Conservation (phyloP, 2,329 filamentous ascomycete genomes). For the Aspergillus flavus region DNA sequence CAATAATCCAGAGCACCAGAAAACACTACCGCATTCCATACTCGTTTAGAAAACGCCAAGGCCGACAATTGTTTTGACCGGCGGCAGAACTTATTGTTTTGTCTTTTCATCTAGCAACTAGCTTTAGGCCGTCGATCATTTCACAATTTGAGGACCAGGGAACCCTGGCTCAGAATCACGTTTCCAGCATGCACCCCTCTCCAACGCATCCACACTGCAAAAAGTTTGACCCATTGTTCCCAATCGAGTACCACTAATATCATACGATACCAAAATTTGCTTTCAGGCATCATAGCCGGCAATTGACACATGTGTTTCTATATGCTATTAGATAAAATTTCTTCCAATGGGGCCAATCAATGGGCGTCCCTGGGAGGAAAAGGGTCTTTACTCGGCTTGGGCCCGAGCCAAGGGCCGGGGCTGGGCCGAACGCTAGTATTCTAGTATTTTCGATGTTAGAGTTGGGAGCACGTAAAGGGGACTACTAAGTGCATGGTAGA, state of each 20-base stretch:
- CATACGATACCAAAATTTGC: neutral
- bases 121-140: slow-evolving; percentile 20
- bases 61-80: neutral
- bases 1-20: neutral
- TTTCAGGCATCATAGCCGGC: neutral
- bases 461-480: slow-evolving; percentile 1
- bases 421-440: slow-evolving; percentile 1
- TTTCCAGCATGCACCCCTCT: slow-evolving; percentile 4
- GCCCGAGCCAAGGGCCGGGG: slow-evolving; percentile 8
- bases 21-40: neutral
- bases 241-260: neutral
- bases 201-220: neutral
- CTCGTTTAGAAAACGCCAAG: neutral
- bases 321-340: neutral
- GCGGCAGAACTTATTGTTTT: slow-evolving; percentile 1
- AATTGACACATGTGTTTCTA: neutral
- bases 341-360: neutral
- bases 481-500: neutral
- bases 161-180: slow-evolving; percentile 13
- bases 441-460: neutral
- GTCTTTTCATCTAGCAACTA: slow-evolving; percentile 11
- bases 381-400: slow-evolving; percentile 8
- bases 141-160: neutral
- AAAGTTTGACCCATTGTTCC: neutral
- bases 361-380: neutral